These are phyloP conservation scores for Beauveria sp. DNA, from an alignment of 2,329 filamentous ascomycete genomes.

Conservation along the genomic window DNA sequence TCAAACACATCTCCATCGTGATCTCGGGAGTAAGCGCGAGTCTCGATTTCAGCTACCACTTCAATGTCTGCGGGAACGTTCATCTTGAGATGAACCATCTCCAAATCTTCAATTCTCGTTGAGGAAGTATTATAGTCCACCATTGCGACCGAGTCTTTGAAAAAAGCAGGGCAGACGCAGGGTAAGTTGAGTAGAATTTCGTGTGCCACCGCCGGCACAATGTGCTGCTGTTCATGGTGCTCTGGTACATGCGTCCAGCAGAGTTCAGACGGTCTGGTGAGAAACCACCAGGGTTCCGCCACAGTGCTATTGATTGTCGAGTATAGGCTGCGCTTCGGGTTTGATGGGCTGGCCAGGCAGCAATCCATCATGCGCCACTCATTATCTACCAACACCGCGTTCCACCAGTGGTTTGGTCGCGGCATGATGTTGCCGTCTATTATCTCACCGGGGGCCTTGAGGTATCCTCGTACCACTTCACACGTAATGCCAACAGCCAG, in stretches of 20 bases:
- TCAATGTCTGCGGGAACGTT: slow-evolving; percentile 85
- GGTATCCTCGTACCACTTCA: slow-evolving; percentile 80
- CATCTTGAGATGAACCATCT: slow-evolving; percentile 86
- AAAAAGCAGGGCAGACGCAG: slow-evolving; percentile 78
- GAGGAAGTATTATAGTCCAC: slow-evolving; percentile 86
- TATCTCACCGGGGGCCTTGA: slow-evolving; percentile 82
- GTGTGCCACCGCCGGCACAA: slow-evolving; percentile 79
- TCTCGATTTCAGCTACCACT: slow-evolving; percentile 85
- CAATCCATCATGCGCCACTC: slow-evolving; percentile 98
- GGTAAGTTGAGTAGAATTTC: slow-evolving; percentile 83
- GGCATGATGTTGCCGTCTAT: slow-evolving; percentile 74
- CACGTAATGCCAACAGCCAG: slow-evolving; percentile 78
- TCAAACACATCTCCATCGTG: slow-evolving; percentile 89
- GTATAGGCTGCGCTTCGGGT: slow-evolving; percentile 71
- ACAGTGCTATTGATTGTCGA: slow-evolving; percentile 61
- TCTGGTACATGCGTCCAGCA: slow-evolving; percentile 96
- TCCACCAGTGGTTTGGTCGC: slow-evolving; percentile 97
- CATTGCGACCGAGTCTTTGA: slow-evolving; percentile 73
- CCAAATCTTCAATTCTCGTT: slow-evolving; percentile 78
- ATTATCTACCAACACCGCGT: slow-evolving; percentile 82
- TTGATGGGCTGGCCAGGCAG: slow-evolving; percentile 82
- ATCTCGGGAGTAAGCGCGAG: slow-evolving; percentile 71
- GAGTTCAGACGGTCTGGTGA: slow-evolving; percentile 78
- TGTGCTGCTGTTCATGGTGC: slow-evolving; percentile 80
- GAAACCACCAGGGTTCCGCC: slow-evolving; percentile 89